phyloP scores from a whole-genome alignment of 1,284 basidiomycete species.

The Salmacisia buchloeana region DNA sequence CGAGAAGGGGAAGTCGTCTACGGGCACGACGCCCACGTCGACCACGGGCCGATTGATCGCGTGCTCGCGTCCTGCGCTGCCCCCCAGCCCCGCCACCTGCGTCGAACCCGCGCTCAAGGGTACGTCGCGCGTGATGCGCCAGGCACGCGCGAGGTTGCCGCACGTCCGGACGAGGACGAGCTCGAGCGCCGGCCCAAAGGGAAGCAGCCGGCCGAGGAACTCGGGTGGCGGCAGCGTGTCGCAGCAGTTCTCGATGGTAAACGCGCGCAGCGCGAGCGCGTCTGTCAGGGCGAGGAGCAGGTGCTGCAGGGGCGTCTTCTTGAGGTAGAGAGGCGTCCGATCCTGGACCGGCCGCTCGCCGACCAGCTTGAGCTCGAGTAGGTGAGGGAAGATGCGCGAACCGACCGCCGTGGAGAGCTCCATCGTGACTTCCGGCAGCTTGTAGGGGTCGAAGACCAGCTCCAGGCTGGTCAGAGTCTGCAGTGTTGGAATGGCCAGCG shows the following conservation, averaged over 20 bases:
- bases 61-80: neutral
- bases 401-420: neutral
- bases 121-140: neutral
- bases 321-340: neutral
- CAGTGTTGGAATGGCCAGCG: neutral
- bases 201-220: neutral
- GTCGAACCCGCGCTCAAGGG: neutral
- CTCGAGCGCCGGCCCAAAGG: neutral
- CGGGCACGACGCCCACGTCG: neutral
- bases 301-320: neutral
- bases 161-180: neutral
- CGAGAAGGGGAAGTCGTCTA: neutral
- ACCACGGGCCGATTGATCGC: neutral
- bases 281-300: neutral
- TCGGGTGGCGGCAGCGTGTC: neutral
- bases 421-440: neutral
- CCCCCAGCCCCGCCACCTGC: neutral
- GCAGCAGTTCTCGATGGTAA: neutral
- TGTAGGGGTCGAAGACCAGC: neutral
- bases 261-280: neutral
- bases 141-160: neutral
- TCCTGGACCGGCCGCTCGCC: neutral
- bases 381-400: slow-evolving; percentile 1
- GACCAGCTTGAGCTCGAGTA: neutral
- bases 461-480: neutral